Base-by-base conservation (phyloP, 441 rosid species). In the Hura crepitans region DNA sequence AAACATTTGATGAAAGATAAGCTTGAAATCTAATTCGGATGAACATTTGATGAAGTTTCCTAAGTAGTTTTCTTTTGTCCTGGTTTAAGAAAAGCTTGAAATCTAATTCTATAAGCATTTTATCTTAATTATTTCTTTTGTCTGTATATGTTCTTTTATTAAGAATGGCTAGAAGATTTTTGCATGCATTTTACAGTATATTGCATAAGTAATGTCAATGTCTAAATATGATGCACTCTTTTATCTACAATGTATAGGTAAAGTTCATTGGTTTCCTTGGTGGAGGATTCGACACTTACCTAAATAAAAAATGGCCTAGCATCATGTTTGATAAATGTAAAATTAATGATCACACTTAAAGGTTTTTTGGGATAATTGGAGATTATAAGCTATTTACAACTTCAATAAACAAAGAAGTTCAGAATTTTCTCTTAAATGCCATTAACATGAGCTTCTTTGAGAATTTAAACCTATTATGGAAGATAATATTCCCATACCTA, bases 381-480 rank as follows among this genome's bases (percentile, higher is more conserved):
- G 92, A 89, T 72, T 85, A 83, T 74, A 80, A 82, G 74, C 81
- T 89, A 43, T 78, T 89, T 69, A 68, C 85, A 55, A 77, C 79
- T 82, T 79, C 97, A 51, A 67, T 86, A 39, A 71, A 70, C 69
- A 89, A 79, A 67, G 98, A 89, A 62, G 76, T 89, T 15, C 95
- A 95, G 77, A 82, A 78, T 80, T 90, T 92, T 74, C 93, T 95
- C 66, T 73, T 84, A 58, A 86, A 81, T 63, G 87, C 92, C 47
- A 82, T 89, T 65, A 85, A 86, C 80, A 86, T 92, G 98, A 88
- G 80, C 79, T 89, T 95, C 82, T 83, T 95, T 2, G 92, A 95
- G 71, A 89, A 97, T 43, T 73, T 95, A 72, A 89, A 84, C 85
- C 69, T 92, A 68, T 97, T 97, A 18, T 92, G 99, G 99, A 95